Percentiles rank a stretch among this genome's conserved stretches.
phyloP scores from a whole-genome alignment of 2,329 filamentous ascomycete species.

The Teratosphaeria viscida region DNA sequence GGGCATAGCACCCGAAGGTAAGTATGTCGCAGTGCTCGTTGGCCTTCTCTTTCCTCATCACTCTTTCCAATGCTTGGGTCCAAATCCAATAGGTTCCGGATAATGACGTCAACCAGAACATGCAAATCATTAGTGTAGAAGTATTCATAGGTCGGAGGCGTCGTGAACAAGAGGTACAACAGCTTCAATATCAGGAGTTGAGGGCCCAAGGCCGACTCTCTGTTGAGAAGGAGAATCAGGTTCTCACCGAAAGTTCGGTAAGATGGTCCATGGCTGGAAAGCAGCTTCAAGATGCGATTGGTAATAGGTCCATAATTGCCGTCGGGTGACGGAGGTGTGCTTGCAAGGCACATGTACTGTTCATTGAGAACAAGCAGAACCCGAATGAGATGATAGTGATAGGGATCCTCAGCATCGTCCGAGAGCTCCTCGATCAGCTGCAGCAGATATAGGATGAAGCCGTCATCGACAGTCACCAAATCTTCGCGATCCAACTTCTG shows the following conservation, averaged over 20 bases:
- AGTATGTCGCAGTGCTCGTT: constrained; percentile 64
- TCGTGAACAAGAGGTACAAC: constrained; percentile 90
- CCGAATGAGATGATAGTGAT: constrained; percentile 89
- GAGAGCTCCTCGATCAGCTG: constrained; percentile 79
- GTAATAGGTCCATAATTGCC: constrained; percentile 47
- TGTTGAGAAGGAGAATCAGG: constrained; percentile 86
- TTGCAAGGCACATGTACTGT: constrained; percentile 77
- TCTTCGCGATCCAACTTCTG: constrained; percentile 71
- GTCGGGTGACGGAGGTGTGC: constrained; percentile 41
- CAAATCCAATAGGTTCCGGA: constrained; percentile 91
- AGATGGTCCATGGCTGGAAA: constrained; percentile 66
- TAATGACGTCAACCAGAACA: constrained; percentile 88
- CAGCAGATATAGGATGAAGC: constrained; percentile 75
- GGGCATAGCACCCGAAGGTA: constrained; percentile 90
- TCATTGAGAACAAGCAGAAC: constrained; percentile 95
- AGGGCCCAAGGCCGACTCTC: constrained; percentile 83
- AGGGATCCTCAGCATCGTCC: constrained; percentile 80
- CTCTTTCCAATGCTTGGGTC: constrained; percentile 58
- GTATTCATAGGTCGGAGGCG: constrained; percentile 83
- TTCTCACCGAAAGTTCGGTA: constrained; percentile 98
- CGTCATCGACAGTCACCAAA: constrained; percentile 58
- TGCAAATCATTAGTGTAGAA: constrained; percentile 97
- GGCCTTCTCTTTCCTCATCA: constrained; percentile 19
- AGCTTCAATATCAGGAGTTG: constrained; percentile 95
- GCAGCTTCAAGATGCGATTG: constrained; percentile 85